Evolutionary conservation across 768 basidiomycete species (phyloP), one percentile per base, ranked within the genome.

Genomic region (Naganishia vishniacii): DNA sequence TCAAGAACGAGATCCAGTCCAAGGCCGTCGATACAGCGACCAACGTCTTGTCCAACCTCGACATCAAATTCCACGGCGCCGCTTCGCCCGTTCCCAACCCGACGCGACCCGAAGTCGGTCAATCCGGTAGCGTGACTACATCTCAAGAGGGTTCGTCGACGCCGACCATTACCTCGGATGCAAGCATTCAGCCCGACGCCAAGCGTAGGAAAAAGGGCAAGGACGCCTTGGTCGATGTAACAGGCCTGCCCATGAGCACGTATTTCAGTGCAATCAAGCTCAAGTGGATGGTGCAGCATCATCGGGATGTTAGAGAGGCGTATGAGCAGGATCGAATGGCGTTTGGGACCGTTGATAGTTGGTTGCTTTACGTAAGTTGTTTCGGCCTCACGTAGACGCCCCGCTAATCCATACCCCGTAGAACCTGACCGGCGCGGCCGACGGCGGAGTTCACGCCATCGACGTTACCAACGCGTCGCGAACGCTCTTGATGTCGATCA

Each of bases 221-320:
- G 44, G 73, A 72, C 59, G 70, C 69, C 15, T 51, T 73, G 53
- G 74, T 73, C 8, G 74, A 75, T 63, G 65, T 74, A 65, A 93
- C 91, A 49, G 93, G 93, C 34, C 83, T 95, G 41, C 89, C 88
- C n/a, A 81, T 97, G 8, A 95, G 93, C 16, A 98, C 94, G 0
- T 99, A 99, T 79, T 99, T 99, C 80, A 95, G 93, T 25, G 94
- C 88, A 18, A 87, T 95, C 76, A 98, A 97, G 79, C 81, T 95
- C 67, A 84, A 88, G 47, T 99, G 94, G 94, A 91, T 99, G 88
- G 84, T 94, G 66, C 88, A 94, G 75, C 85, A 97, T 73, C 79
- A 87, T 72, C 81, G 82, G 3, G 84, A 85, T 31, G 91, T 98
- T 61, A 77, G 81, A 34, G 81, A 83, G 45, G 93, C 95, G 0